Evolutionary conservation across 106 monocot genomes (phyloP).

Genomic region (Dactylorhiza incarnata): DNA sequence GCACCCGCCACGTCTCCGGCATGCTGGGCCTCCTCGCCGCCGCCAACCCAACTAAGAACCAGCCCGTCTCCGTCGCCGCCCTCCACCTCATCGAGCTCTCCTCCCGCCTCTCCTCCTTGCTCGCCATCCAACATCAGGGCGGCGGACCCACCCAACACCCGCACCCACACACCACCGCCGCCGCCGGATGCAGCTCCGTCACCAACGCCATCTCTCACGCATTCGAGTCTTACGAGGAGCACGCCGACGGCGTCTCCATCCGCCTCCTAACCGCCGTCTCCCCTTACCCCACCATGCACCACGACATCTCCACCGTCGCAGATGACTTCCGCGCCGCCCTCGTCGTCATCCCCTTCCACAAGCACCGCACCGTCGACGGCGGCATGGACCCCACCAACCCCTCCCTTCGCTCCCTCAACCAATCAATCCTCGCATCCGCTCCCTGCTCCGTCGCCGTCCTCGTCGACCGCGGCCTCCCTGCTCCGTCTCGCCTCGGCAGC

Average conservation of each 20-base stretch:
- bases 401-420: slow-evolving; percentile 51
- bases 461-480: slow-evolving; percentile 41
- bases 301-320: slow-evolving; percentile 43
- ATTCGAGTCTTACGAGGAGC: slow-evolving; percentile 47
- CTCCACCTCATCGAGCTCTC: slow-evolving; percentile 39
- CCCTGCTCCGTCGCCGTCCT: slow-evolving; percentile 75
- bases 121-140: slow-evolving; percentile 1
- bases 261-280: slow-evolving; percentile 52
- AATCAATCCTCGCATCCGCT: slow-evolving; percentile 26
- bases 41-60: slow-evolving; percentile 19
- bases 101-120: slow-evolving; percentile 26
- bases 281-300: slow-evolving; percentile 72
- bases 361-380: slow-evolving; percentile 65
- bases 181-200: slow-evolving; percentile 18
- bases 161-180: not conserved
- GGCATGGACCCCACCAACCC: slow-evolving; percentile 51
- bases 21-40: slow-evolving; percentile 16
- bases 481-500: not conserved
- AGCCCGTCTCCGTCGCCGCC: slow-evolving; percentile 18
- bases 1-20: slow-evolving; percentile 15
- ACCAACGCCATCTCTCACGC: slow-evolving; percentile 34
- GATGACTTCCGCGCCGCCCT: slow-evolving; percentile 43
- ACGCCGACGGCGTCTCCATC: slow-evolving; percentile 40
- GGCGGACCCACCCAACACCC: not conserved
- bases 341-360: slow-evolving; percentile 79